Conservation (phyloP, 306 rosid species). For the Gleditsia sinensis region DNA sequence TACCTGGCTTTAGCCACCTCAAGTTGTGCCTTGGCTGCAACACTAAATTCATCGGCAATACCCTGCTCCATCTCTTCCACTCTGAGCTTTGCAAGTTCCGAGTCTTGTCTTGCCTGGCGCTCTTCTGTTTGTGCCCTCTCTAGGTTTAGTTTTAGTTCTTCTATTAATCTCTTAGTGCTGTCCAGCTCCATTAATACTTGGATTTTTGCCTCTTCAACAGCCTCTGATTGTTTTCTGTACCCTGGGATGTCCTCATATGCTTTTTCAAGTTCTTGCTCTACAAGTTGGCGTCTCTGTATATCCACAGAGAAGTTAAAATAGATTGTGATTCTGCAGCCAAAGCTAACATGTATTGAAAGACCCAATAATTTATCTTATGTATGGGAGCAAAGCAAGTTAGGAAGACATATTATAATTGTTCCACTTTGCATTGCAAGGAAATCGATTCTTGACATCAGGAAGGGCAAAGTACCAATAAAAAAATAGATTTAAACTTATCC, state of each 20-base stretch:
- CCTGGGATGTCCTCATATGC: slow-evolving; percentile 73
- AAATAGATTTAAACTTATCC: background rate
- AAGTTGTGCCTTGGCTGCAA: slow-evolving; percentile 95
- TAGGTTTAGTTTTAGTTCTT: slow-evolving; percentile 87
- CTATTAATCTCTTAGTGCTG: slow-evolving; percentile 77
- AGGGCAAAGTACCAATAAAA: background rate
- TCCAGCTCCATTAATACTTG: slow-evolving; percentile 79
- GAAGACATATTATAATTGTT: background rate
- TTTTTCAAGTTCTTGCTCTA: slow-evolving; percentile 84
- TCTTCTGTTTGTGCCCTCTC: slow-evolving; percentile 97
- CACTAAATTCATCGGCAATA: slow-evolving; percentile 87
- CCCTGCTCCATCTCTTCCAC: slow-evolving; percentile 99
- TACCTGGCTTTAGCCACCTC: slow-evolving; percentile 95
- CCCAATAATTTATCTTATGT: background rate
- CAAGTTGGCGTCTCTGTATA: slow-evolving; percentile 73
- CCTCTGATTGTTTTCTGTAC: slow-evolving; percentile 57
- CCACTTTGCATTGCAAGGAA: background rate
- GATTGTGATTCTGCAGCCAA: background rate
- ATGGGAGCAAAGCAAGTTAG: background rate
- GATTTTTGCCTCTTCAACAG: slow-evolving; percentile 60
- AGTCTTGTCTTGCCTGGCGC: slow-evolving; percentile 90
- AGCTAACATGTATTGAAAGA: background rate
- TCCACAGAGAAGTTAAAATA: slow-evolving; percentile 21
- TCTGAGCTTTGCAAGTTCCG: slow-evolving; percentile 92
- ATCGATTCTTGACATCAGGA: background rate